Conservation (phyloP, 345 rosid genomes). For the Linum usitatissimum region DNA sequence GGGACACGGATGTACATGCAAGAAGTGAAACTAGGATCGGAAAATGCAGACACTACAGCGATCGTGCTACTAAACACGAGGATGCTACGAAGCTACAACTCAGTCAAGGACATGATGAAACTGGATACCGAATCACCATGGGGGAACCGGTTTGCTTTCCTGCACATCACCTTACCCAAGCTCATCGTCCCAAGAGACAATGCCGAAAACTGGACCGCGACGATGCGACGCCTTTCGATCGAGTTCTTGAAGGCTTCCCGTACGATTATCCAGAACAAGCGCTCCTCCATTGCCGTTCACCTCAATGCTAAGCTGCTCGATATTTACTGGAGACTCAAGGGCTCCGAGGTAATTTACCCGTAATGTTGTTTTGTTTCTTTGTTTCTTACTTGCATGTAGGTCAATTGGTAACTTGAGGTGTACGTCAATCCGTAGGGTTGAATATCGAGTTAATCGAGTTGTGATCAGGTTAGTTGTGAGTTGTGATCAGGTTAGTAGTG, state of each 20-base stretch:
- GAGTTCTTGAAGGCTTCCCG: not conserved
- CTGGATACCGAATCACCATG: conserved; percentile 31
- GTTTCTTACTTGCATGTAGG: not conserved
- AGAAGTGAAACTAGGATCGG: conserved; percentile 9
- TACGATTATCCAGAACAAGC: not conserved
- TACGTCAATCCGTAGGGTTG: too few species aligned
- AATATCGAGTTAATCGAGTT: too few species aligned
- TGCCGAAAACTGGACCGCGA: not conserved
- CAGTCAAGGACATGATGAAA: conserved; percentile 36
- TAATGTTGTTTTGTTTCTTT: too few species aligned
- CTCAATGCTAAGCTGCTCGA: not conserved
- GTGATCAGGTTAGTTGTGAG: too few species aligned
- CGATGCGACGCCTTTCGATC: not conserved
- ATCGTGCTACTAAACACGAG: conserved; percentile 42
- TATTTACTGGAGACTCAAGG: not conserved
- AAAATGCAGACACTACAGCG: conserved; percentile 23
- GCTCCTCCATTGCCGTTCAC: not conserved
- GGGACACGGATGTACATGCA: conserved; percentile 39
- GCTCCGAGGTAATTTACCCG: not conserved
- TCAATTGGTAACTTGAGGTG: too few species aligned
- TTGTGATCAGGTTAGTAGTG: too few species aligned
- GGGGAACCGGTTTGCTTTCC: conserved; percentile 41
- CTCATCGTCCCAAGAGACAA: not conserved
- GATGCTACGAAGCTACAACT: conserved; percentile 29
- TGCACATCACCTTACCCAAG: conserved; percentile 27